Evolutionary conservation across 1,284 basidiomycete species (phyloP).

Genomic region (Irpex sp.): DNA sequence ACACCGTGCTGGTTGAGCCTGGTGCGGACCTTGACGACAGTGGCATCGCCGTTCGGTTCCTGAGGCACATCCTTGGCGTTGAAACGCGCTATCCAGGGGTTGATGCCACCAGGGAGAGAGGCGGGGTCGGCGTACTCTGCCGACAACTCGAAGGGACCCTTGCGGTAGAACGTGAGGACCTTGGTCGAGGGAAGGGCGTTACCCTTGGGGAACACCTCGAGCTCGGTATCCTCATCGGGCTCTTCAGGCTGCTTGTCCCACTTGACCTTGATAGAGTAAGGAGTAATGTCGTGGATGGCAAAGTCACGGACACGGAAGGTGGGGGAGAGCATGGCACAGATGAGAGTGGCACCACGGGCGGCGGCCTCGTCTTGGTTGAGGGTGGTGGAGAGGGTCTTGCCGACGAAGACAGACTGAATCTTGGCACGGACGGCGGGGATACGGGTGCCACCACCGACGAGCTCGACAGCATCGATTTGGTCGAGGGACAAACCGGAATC

Average conservation of each 20-base stretch:
- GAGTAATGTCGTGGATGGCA: conserved; percentile 77
- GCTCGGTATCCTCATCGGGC: conserved; percentile 84
- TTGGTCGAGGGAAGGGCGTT: conserved; percentile 90
- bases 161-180: conserved; percentile 91
- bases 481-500: conserved; percentile 57
- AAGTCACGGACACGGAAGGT: conserved; percentile 96
- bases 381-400: conserved; percentile 78
- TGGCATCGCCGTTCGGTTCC: conserved; percentile 65
- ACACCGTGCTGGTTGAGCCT: conserved; percentile 84
- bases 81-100: conserved; percentile 81
- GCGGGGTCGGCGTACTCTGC: conserved; percentile 74
- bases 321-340: conserved; percentile 92
- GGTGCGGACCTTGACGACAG: conserved; percentile 86
- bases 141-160: conserved; percentile 82
- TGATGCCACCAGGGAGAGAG: conserved; percentile 70
- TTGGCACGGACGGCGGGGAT: conserved; percentile 67
- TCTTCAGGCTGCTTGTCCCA: conserved; percentile 78
- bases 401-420: conserved; percentile 60
- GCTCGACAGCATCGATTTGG: conserved; percentile 64
- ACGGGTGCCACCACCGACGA: conserved; percentile 67
- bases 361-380: conserved; percentile 96
- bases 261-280: conserved; percentile 84
- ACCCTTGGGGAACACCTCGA: conserved; percentile 81
- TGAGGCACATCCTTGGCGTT: conserved; percentile 77
- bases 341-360: conserved; percentile 90